Base-by-base conservation (phyloP, 2,329 filamentous ascomycete genomes). In the Fusarium sterilihyphosum region DNA sequence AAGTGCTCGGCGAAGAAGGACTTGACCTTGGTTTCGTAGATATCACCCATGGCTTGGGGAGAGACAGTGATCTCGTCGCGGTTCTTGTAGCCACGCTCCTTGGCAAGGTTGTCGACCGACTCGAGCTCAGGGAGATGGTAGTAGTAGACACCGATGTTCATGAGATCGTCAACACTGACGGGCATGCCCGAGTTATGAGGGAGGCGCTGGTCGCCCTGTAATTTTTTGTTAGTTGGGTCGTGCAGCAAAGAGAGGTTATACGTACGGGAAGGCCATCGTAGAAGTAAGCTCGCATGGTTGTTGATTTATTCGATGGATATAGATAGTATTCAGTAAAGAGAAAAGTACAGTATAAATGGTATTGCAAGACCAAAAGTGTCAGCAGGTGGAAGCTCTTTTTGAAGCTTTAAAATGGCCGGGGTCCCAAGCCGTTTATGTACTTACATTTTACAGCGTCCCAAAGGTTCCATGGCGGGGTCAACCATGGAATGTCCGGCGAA, bases 1-100 rank as follows among this genome's bases (percentile, higher is more conserved):
- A 99, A 83, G 83, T 99, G 96, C 87, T 99, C 96, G 78, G 93
- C 83, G 86, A 98, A 99, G 86, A 99, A 99, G 76, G 85, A 90
- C 86, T 94, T 95, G 73, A 99, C 94, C 84, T 98, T 98, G 73
- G 93, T 90, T 84, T 99, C 96, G 85, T 98, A 99, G 50, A 91
- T 85, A 44, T 90, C 93, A 65, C 94, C 95, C 92, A 98, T 94
- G 73, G 91, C 92, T 73, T 91, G 87, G 0, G 95, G 96, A 13
- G 94, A 97, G 29, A 99, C 94, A 69, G 90, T 93, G 82, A 98
- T 93, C 84, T 97, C 92, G 85, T 99, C 96, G 65, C 96, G 93
- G 87, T 98, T 98, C 86, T 93, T 95, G 88, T 99, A 98, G 78
- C 90, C 88, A 69, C 96, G 93, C 75, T 93, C 86, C 8, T 83